Base-by-base conservation (phyloP, 352 stramenopile genomes). In the Pseudoperonospora humuli region DNA sequence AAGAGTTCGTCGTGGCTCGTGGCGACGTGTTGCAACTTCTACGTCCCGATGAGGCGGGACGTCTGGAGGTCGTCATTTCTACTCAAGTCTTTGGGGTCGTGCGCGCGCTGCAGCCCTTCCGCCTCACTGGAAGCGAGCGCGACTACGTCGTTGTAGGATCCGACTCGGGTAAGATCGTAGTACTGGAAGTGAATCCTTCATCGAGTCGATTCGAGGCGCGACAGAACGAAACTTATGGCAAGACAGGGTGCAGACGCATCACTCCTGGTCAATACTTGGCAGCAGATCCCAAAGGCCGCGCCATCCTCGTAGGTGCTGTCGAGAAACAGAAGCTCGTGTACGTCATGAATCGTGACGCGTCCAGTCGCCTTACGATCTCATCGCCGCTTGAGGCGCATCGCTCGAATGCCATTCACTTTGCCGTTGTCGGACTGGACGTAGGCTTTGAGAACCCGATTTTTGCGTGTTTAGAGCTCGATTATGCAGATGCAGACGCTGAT, bases 281-380 rank as follows among this genome's bases (percentile, higher is more conserved):
- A 0, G 78, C 75, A 6, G 97, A 99, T 62, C 97, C 97, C 1
- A 97, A 97, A 51, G 97, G 97, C 21, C 87, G 97, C 14, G 95
- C 96, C 14, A 77, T 98, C 14, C 96, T 99, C 76, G 81, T 99
- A 29, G 82, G 79, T 44, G 85, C 78, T 14, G 65, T 98, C 17
- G 97, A 99, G 76, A 99, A 99, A 69, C 94, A 98, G 59, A 98
- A 99, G 58, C 77, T 99, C 9, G 96, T 99, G 17, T 99, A 99
- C 67, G 94, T 99, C 17, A 89, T 99, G 70, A 98, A 98, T 64
- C 79, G 96, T 21, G 95, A 99, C 60, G 82, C 86, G 5, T 82
- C 78, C 1, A 96, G 88, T 52, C 79, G 85, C 1, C 62, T 98
- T 9, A 98, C 96, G 13, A 98, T 99, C 54, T 97, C 95, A 32